Evolutionary conservation across 305 asterid genomes (phyloP), one percentile per base, ranked within the genome.

Genomic region (Solanum hybrid): DNA sequence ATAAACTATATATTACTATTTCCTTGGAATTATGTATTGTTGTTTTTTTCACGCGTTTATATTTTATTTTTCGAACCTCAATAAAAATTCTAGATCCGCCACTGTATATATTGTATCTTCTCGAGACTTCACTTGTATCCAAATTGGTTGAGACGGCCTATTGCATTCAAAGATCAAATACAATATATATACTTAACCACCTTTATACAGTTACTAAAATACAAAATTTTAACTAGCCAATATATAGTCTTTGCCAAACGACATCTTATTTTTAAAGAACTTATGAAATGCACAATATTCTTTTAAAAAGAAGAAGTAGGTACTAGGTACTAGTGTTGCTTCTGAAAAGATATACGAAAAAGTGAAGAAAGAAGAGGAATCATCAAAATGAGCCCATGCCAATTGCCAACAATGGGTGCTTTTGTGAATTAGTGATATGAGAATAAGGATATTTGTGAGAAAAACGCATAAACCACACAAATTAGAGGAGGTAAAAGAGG

Each of bases 381-480:
- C 10, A 79, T 41, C 29, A 10, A 10, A 20, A 36, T 22, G 51
- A 22, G 45, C 0, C 83, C 83, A 33, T 78, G 45, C 45, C 83
- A 33, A 34, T 51, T 79, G 57, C 32, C 57, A 34, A n/a, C 51
- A 79, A 36, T 34, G 51, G 29, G 20, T 79, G 24, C 51, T 79
- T 79, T 38, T 38, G 77, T 72, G 17, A 13, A 27, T 72, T 5
- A 27, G 10, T 29, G 10, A 7, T 29, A 75, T 75, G 31, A 34
- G 89, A 70, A 85, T 89, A 89, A 82, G 88, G 90, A 89, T 83
- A 73, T 87, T 83, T 89, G 83, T 82, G 84, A 73, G 57, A 88
- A 89, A 90, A 87, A 85, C 89, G 41, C 86, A 70, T 91, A 45
- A 90, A 76, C 70, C 89, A 88, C 38, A 37, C 36, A 79, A 37